Evolutionary conservation across 2,329 filamentous ascomycete species (phyloP).

Genomic region (Penicillium oxalicum): DNA sequence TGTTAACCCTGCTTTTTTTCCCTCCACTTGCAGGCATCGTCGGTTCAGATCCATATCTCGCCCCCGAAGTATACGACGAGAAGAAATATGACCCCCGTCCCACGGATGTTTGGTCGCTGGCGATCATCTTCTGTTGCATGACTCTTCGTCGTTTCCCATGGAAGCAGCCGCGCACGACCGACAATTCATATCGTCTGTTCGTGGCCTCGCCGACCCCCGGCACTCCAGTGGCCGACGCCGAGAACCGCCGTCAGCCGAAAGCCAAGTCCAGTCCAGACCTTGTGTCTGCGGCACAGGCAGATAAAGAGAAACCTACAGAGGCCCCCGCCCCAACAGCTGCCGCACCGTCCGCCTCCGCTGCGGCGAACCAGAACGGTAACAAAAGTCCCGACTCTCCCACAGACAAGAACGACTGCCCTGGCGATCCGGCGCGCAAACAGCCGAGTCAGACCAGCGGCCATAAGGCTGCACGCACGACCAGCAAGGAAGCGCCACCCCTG

Average conservation of each 20-base stretch:
- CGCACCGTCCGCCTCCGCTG: constrained; percentile 4
- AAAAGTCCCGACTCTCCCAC: constrained; percentile 12
- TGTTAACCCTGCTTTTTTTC: not conserved
- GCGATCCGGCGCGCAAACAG: constrained; percentile 25
- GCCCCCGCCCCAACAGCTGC: constrained; percentile 9
- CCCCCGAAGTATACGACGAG: constrained; percentile 92
- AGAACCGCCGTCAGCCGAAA: constrained; percentile 19
- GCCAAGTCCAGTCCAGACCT: constrained; percentile 35
- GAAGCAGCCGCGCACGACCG: constrained; percentile 86
- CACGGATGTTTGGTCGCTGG: constrained; percentile 95
- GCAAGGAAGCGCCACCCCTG: constrained; percentile 36
- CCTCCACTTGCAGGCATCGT: constrained; percentile 55
- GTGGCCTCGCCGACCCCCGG: constrained; percentile 65
- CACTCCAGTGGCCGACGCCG: constrained; percentile 2
- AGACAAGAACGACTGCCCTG: constrained; percentile 22
- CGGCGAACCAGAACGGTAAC: constrained; percentile 17
- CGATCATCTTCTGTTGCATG: constrained; percentile 99
- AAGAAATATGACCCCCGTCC: constrained; percentile 89
- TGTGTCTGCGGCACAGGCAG: constrained; percentile 21
- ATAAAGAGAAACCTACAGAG: constrained; percentile 22
- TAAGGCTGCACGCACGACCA: constrained; percentile 30
- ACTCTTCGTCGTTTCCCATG: constrained; percentile 89
- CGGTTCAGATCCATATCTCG: constrained; percentile 90
- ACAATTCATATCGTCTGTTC: constrained; percentile 94
- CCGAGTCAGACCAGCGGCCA: constrained; percentile 18